phyloP scores from a whole-genome alignment of 2,329 filamentous ascomycete species.

The Mycosphaerella sp. region DNA sequence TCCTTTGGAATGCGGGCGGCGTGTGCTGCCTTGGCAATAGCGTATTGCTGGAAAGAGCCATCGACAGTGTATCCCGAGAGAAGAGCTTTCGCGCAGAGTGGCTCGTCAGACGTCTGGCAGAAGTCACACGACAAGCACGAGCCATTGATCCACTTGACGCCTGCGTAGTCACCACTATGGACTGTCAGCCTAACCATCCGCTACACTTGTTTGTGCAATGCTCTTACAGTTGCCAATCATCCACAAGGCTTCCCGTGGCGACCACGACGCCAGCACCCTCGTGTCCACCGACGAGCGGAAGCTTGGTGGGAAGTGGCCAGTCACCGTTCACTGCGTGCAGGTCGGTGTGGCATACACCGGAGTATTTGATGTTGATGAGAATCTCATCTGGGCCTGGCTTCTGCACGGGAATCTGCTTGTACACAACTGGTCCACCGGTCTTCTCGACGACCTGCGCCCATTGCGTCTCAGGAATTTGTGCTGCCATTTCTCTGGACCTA shows the following conservation, averaged over 20 bases:
- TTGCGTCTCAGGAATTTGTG: slow-evolving; percentile 69
- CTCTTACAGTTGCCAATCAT: slow-evolving; percentile 61
- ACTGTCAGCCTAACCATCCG: slow-evolving; percentile 3
- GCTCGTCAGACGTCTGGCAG: slow-evolving; percentile 75
- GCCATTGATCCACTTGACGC: slow-evolving; percentile 88
- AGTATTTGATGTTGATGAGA: slow-evolving; percentile 84
- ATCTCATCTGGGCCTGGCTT: slow-evolving; percentile 84
- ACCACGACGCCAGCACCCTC: slow-evolving; percentile 79
- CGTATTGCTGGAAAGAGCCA: slow-evolving; percentile 89
- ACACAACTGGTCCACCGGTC: slow-evolving; percentile 62
- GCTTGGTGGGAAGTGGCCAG: slow-evolving; percentile 78
- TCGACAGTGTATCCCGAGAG: slow-evolving; percentile 91
- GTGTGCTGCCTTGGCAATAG: slow-evolving; percentile 78
- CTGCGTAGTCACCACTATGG: slow-evolving; percentile 65
- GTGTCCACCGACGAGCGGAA: slow-evolving; percentile 77
- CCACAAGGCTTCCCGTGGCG: slow-evolving; percentile 67
- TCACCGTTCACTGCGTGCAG: slow-evolving; percentile 77
- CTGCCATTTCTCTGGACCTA: slow-evolving; percentile 26
- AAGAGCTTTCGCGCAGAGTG: slow-evolving; percentile 66
- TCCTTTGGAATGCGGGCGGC: slow-evolving; percentile 76
- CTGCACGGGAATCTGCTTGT: slow-evolving; percentile 75
- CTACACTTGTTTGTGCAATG: background rate
- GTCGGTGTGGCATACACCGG: slow-evolving; percentile 86
- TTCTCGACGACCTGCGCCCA: slow-evolving; percentile 89
- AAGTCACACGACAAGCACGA: slow-evolving; percentile 77